Base-by-base conservation (phyloP, 495 filamentous ascomycete genomes). In the Copromyces sp. region DNA sequence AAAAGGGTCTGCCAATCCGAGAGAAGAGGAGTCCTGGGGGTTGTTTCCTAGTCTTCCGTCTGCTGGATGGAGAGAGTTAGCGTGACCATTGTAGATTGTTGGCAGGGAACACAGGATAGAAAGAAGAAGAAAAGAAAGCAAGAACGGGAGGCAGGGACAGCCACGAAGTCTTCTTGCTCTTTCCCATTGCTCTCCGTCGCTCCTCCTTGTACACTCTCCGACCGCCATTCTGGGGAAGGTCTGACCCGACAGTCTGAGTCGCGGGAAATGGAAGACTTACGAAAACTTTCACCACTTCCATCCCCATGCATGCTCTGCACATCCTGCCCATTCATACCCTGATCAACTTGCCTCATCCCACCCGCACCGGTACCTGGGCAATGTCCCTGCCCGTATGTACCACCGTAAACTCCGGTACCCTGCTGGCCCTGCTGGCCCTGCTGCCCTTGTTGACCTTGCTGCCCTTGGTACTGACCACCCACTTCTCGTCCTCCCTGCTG, bases 1-100 rank as follows among this genome's bases (percentile, higher is more conserved):
- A 65, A 82, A 74, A 4, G 80, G 73, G 69, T 82, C 82, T 4
- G 77, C 71, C 61, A 79, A 45, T 12, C 74, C 76, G 16, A 77
- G 69, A 39, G 29, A 29, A 65, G 53, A 35, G 29, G 53, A 65
- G 3, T 79, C 77, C 1, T 44, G 42, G 12, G 72, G 70, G 69
- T 77, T 76, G 8, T 73, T 53, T 20, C 74, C 74, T 0, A 72
- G 68, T 29, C 75, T 68, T 37, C 53, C 53, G 14, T 65, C 53
- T 65, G 53, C 53, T 37, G 12, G 16, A 12, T 35, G 3, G 29
- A 65, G 17, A 35, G 29, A 4, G 53, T 61, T 65, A 65, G 53
- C 29, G 14, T 32, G 37, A 9, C 29, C 29, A 14, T 9, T 35
- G 6, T 16, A 3, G 2, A 7, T 6, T 14, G 45, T 24, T 24